Evolutionary conservation across 805 yeast genomes (phyloP).

Genomic region (Teunomyces atbi): DNA sequence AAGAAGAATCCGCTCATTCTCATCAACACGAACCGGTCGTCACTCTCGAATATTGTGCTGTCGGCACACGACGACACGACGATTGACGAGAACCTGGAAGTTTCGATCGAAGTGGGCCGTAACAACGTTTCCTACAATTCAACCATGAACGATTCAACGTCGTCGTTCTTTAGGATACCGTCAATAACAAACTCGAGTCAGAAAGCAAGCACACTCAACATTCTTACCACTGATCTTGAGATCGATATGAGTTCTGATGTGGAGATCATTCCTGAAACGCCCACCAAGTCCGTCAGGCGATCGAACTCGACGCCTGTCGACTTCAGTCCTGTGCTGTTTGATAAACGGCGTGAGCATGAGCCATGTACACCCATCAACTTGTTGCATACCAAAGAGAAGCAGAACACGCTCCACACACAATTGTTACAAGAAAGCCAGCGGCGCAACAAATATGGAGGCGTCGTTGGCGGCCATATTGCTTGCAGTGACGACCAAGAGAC

Average conservation of each 20-base stretch:
- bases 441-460: neutral
- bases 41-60: constrained; percentile 17
- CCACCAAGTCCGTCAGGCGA: constrained; percentile 34
- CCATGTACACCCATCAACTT: constrained; percentile 16
- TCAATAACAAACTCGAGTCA: constrained; percentile 15
- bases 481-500: neutral
- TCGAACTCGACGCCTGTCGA: constrained; percentile 29
- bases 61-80: constrained; percentile 19
- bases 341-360: constrained; percentile 14
- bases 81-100: constrained; percentile 20
- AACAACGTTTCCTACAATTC: constrained; percentile 21
- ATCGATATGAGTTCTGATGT: constrained; percentile 18
- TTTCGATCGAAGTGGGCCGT: constrained; percentile 42
- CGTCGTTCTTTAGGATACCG: constrained; percentile 32
- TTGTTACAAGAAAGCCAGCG: neutral
- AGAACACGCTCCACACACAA: constrained; percentile 8
- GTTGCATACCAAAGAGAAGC: constrained; percentile 8
- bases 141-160: constrained; percentile 29
- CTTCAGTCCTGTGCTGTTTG: constrained; percentile 21
- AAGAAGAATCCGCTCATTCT: constrained; percentile 41
- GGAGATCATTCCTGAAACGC: constrained; percentile 35
- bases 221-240: constrained; percentile 16
- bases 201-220: constrained; percentile 7
- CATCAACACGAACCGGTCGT: constrained; percentile 22
- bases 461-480: neutral